phyloP scores from a whole-genome alignment of 2,329 filamentous ascomycete genomes.

The Clarireedia homoeocarpa region DNA sequence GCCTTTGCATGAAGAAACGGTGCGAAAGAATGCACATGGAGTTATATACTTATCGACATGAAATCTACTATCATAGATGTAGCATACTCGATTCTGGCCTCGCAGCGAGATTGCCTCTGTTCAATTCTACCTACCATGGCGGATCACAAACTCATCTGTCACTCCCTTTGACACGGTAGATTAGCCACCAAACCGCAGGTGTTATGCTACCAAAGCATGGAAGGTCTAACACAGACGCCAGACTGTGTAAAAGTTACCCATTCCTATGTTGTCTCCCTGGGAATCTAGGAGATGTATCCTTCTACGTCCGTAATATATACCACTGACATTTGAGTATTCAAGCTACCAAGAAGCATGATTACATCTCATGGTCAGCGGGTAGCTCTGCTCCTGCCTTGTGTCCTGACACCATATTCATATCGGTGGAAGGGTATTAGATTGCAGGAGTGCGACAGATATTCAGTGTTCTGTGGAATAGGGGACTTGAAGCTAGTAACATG shows the following conservation, averaged over 20 bases:
- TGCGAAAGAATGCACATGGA: too few relatives aligned
- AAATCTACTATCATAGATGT: too few relatives aligned
- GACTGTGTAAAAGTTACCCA: background rate
- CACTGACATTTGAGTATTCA: conserved; percentile 18
- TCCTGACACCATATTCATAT: conserved; percentile 48
- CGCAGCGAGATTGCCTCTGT: too few relatives aligned
- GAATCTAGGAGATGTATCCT: background rate
- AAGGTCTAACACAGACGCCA: background rate
- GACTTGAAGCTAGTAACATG: background rate
- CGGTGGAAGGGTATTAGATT: conserved; percentile 61
- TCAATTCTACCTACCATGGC: too few relatives aligned
- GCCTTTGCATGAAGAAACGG: too few relatives aligned
- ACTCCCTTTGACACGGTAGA: too few relatives aligned
- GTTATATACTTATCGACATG: too few relatives aligned
- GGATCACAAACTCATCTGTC: too few relatives aligned
- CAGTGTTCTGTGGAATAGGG: background rate
- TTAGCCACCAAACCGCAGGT: too few relatives aligned
- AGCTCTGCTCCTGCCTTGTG: conserved; percentile 63
- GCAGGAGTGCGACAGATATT: conserved; percentile 42
- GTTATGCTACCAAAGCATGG: too few relatives aligned
- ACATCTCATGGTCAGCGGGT: conserved; percentile 33
- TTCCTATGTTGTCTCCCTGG: too few relatives aligned
- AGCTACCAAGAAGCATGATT: conserved; percentile 22
- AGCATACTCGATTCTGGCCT: too few relatives aligned
- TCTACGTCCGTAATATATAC: conserved; percentile 10